phyloP scores from a whole-genome alignment of 2,329 filamentous ascomycete genomes.

The Thelonectria olida region DNA sequence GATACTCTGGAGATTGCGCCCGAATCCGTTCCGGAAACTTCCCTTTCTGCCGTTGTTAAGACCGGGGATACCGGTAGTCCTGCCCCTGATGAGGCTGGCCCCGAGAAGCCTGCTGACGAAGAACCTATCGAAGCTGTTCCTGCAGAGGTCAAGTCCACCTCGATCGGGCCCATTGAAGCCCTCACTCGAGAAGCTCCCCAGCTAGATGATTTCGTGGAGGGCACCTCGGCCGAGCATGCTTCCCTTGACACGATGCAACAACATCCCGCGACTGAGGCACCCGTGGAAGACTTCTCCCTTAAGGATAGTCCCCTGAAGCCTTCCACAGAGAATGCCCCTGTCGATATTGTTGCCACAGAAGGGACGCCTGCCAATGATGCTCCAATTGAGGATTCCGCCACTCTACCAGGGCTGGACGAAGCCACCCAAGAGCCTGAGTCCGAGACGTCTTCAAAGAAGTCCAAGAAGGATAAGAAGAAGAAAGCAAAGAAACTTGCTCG shows the following conservation, averaged over 20 bases:
- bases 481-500: constrained; percentile 43
- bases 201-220: background rate
- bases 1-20: background rate
- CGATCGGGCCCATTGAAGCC: background rate
- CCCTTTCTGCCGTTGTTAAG: background rate
- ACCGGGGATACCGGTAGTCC: background rate
- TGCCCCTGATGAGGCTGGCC: background rate
- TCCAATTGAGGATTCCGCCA: background rate
- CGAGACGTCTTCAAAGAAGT: constrained; percentile 33
- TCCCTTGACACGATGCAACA: background rate
- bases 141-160: background rate
- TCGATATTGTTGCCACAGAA: background rate
- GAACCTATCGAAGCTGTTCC: background rate
- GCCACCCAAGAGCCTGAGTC: constrained; percentile 16
- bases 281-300: background rate
- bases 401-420: background rate
- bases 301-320: background rate
- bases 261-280: background rate
- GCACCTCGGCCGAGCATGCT: background rate
- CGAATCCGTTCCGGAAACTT: background rate
- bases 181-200: background rate
- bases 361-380: background rate
- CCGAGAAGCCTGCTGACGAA: background rate
- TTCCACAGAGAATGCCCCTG: background rate
- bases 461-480: constrained; percentile 49